Conservation (phyloP, 108 stramenopile genomes). For the Schizochytrium sp. region DNA sequence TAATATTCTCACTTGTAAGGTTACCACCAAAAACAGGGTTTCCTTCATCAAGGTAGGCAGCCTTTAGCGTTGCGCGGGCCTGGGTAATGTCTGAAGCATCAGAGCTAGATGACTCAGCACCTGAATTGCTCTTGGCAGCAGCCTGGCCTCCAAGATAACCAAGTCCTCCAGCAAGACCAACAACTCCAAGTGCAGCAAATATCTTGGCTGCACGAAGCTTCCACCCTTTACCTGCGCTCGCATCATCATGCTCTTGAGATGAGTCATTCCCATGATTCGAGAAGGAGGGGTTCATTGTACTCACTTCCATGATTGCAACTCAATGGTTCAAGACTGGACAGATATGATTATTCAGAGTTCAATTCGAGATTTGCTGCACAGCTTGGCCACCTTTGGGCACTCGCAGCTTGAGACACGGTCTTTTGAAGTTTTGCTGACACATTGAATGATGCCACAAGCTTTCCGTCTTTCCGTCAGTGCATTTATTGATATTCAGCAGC, state of each 20-base stretch:
- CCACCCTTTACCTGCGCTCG: not conserved
- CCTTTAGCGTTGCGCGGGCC: not conserved
- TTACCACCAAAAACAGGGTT: constrained; percentile 2
- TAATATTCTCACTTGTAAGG: constrained; percentile 1
- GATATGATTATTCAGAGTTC: no score
- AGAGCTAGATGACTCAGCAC: not conserved
- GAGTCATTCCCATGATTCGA: no score
- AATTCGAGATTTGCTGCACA: no score
- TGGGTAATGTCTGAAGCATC: not conserved
- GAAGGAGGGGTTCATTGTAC: no score
- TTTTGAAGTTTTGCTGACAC: no score
- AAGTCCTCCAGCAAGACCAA: not conserved
- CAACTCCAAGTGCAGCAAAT: constrained; percentile 22
- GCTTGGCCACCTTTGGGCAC: no score
- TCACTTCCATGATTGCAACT: no score
- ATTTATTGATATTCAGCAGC: no score
- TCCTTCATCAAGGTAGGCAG: not conserved
- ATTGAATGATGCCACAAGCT: no score
- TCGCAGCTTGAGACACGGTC: no score
- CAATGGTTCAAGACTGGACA: no score
- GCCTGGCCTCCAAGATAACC: constrained; percentile 12
- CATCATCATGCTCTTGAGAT: not conserved
- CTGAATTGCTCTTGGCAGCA: not conserved
- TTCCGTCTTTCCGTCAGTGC: no score
- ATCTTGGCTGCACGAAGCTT: not conserved